Conservation (phyloP, 257 asterid species). For the Solanum corneliomulleri region DNA sequence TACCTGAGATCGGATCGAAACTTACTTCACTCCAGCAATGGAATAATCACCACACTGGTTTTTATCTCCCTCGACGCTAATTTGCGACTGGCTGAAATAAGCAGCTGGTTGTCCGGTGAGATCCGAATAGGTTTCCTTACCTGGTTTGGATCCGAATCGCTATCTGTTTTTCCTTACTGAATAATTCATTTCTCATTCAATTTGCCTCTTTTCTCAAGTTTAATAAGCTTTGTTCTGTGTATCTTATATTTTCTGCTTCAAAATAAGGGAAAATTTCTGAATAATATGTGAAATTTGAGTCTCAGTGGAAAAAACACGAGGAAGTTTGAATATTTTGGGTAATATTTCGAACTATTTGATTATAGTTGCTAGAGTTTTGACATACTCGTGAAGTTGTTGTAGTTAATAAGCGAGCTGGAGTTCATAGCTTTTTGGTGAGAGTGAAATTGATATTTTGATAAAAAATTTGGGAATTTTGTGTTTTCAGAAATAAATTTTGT, state of each 20-base stretch:
- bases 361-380: not conserved
- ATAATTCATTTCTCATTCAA: not conserved
- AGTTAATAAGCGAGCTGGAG: not conserved
- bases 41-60: not conserved
- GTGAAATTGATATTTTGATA: not conserved
- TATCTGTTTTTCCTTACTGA: not conserved
- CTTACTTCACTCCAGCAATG: not conserved
- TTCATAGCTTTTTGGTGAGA: not conserved
- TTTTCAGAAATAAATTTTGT: not conserved
- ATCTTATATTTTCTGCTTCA: not conserved
- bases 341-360: not conserved
- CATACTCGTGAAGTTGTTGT: not conserved
- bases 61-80: not conserved
- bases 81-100: not conserved
- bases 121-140: not conserved
- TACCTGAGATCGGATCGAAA: not conserved
- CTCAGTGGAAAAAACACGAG: not conserved
- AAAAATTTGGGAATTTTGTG: not conserved
- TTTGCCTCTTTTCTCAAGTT: not conserved
- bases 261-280: not conserved
- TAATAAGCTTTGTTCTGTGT: not conserved
- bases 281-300: not conserved
- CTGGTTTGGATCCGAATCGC: slow-evolving; percentile 6
- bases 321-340: not conserved
- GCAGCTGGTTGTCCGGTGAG: slow-evolving; percentile 1